These are phyloP conservation scores for Trichoderma sp. DNA, from an alignment of 2,329 filamentous ascomycete species.

Conservation along the genomic window DNA sequence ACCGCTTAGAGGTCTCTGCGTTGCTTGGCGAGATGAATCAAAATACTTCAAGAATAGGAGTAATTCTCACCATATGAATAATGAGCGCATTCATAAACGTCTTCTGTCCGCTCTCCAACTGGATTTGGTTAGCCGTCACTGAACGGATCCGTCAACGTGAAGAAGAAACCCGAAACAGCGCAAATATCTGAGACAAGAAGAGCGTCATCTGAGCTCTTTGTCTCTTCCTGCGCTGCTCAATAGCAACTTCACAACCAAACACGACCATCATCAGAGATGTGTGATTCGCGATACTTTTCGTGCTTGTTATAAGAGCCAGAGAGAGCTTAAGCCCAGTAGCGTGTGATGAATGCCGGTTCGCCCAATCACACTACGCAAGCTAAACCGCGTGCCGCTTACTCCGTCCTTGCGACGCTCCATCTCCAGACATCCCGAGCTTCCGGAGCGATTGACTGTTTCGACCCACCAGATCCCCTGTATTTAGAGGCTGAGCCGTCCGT, in stretches of 20 bases:
- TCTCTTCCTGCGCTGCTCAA: neutral
- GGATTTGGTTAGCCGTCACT: neutral
- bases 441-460: neutral
- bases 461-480: constrained; percentile 21
- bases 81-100: neutral
- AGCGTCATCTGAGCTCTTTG: neutral
- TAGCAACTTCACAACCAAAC: neutral
- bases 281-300: neutral
- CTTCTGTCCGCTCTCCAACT: neutral
- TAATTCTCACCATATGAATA: neutral
- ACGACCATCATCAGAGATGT: neutral
- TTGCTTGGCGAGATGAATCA: neutral
- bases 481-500: constrained; percentile 20
- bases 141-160: constrained; percentile 15
- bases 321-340: neutral
- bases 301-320: neutral
- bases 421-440: constrained; percentile 17
- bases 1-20: neutral
- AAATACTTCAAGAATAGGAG: neutral
- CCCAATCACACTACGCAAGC: constrained; percentile 16
- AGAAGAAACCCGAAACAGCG: neutral
- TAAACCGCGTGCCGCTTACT: constrained; percentile 18
- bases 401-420: constrained; percentile 1
- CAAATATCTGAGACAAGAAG: neutral
- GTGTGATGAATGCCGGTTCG: neutral